Evolutionary conservation across 805 yeast genomes (phyloP), one percentile per base, ranked within the genome.

Genomic region (Yamadazyma insecticola): DNA sequence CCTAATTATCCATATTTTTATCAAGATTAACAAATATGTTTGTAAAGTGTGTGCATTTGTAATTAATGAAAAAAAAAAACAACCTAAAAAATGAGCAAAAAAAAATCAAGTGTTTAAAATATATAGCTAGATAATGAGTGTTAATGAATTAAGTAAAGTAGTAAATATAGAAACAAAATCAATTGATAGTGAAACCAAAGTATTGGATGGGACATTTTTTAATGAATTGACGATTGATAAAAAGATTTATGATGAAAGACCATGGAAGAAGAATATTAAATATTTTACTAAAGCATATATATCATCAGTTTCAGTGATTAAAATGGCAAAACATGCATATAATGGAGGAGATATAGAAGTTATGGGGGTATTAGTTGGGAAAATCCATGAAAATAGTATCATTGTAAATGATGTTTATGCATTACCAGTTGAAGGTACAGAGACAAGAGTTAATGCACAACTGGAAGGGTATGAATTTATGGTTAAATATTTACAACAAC

Each of bases 351-450:
- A 81, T 7, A 81, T 86, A 23, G 98, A 90, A 53, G 76, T 92
- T 5, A 90, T 90, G 97, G 98, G 97, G 4, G 83, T 89, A 83
- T 67, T 90, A 54, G 74, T 89, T 0, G 97, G 98, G 1, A 77
- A 76, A 43, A 72, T 83, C 7, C 60, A 73, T 10, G 66, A 63
- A 5, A 58, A 65, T 13, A 57, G 70, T 15, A 70, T 88, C 36
- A 70, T 82, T 2, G 82, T 92, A 2, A 69, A 78, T 67, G 96
- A 90, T 53, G 80, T 79, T 7, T 90, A 82, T 53, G 79, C 88
- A 10, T 59, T 92, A 22, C 97, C 97, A 0, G 97, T 90, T 2
- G 90, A 85, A 52, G 97, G 97, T 1, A 89, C 97, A 0, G 97
- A 92, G 53, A 86, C 96, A 0, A 57, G 97, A 29, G 98, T 90